Evolutionary conservation across 495 filamentous ascomycete genomes (phyloP), one percentile per base, ranked within the genome.

Genomic region (Aspergillus asperescens): DNA sequence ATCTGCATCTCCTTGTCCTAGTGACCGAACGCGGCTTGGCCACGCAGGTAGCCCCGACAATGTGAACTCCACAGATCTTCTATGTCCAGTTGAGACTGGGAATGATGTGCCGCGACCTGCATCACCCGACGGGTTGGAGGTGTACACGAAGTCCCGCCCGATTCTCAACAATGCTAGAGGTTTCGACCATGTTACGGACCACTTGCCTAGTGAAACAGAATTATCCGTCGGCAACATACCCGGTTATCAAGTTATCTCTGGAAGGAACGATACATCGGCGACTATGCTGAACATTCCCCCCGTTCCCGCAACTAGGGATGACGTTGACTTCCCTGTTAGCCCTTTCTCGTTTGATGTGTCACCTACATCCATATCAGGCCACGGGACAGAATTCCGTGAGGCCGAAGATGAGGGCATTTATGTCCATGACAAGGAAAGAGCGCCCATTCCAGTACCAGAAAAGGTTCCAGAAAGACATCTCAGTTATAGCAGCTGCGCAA

Each of bases 261-360:
- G 29, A 12, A 8, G 15, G 3, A 19, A 35, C 4, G 18, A 32
- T 24, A 47, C 42, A 8, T 6, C 35, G 28, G 28, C 40, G 1
- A 52, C 59, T 5, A 54, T 43, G 0, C 44, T 73, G 19, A 54
- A 62, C 7, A 65, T 66, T 18, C 53, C 61, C 15, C 7, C 44
- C 9, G 34, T 55, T 7, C 19, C 49, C 15, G 56, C 59, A 10
- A 13, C 55, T 22, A 59, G 54, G 18, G 55, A 59, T 42, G 42
- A 53, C 10, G 62, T 69, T 8, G 68, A 71, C 37, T 28, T 54
- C 13, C 68, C 68, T 5, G 61, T 52, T 46, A 70, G 66, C 48
- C 68, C 67, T 22, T 71, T 73, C 52, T 73, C 68, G 3, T 73
- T 71, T 24, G 68, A 71, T 31, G 66, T 63, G 34, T 69, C 70